Evolutionary conservation across 2,329 filamentous ascomycete species (phyloP), one percentile per base, ranked within the genome.

Genomic region (Ophiostoma ulmi): DNA sequence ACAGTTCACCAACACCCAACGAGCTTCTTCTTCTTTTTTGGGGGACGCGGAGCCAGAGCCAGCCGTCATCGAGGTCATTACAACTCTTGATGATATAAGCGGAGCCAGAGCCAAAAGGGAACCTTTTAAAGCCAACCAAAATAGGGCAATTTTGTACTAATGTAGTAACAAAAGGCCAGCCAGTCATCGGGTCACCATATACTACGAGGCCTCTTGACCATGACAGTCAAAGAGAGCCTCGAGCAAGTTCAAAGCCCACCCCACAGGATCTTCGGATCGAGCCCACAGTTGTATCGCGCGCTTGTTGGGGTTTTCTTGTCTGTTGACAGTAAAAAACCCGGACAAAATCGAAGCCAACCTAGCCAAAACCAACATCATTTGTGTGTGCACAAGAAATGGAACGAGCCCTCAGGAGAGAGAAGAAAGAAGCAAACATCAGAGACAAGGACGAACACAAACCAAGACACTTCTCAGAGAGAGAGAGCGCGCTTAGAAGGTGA

Each of bases 211-310:
- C 14, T 36, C 13, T 14, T 26, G 22, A 26, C 52, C 52, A 58
- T 31, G 52, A 58, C 52, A 58, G 52, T 11, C 52, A 26, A 3
- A 26, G 52, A 58, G 22, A 58, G 64, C 22, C 69, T 5, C 66
- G 66, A 66, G 68, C 44, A 36, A 69, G 31, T 68, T 70, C 69
- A 70, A 70, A 73, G 72, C 72, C 70, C 70, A 69, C 70, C 72
- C 70, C 71, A 70, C 70, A 72, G 68, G 68, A 68, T 68, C 68
- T 72, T 72, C 71, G 72, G 69, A 71, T 72, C 70, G 71, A 72
- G 71, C 70, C 72, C 72, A 70, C 84, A 85, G 84, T 83, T 86
- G 79, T 81, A 84, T 84, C 81, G 80, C 77, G 80, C 17, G 22
- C 22, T 35, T 65, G 35, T 20, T 31, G 31, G 31, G 20, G 13